Conservation (phyloP, 2,329 filamentous ascomycete genomes). For the Trichoderma atroviride region DNA sequence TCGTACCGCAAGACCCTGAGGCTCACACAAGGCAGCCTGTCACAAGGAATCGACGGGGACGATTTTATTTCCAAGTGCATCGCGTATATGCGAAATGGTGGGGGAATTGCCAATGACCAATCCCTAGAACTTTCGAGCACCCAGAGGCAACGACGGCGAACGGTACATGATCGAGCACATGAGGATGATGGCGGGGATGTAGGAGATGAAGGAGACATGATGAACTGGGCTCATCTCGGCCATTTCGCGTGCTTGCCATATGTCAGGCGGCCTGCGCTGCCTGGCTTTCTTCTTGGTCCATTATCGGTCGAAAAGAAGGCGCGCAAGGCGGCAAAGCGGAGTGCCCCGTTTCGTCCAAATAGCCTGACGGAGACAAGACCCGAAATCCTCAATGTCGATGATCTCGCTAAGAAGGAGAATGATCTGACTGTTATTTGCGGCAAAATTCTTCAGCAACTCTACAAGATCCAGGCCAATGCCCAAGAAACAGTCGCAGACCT, state of each 20-base stretch:
- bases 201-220: constrained; percentile 73
- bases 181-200: constrained; percentile 60
- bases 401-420: constrained; percentile 75
- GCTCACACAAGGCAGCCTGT: constrained; percentile 71
- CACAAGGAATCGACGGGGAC: constrained; percentile 81
- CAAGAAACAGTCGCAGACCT: constrained; percentile 50
- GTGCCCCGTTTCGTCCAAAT: constrained; percentile 69
- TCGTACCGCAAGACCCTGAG: constrained; percentile 77
- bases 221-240: constrained; percentile 87
- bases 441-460: constrained; percentile 69
- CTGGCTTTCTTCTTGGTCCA: constrained; percentile 85
- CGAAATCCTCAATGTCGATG: constrained; percentile 72
- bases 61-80: constrained; percentile 92
- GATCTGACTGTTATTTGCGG: constrained; percentile 78
- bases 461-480: constrained; percentile 49
- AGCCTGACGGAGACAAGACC: constrained; percentile 73
- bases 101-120: constrained; percentile 55
- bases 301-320: constrained; percentile 85
- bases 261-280: constrained; percentile 73
- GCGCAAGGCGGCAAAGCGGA: constrained; percentile 70
- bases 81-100: constrained; percentile 76
- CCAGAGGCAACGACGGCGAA: constrained; percentile 49
- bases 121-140: constrained; percentile 55
- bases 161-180: constrained; percentile 40
- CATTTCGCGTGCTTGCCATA: constrained; percentile 73